Conservation (phyloP, 2,329 filamentous ascomycete species). For the Sclerotinia sclerotiorum region DNA sequence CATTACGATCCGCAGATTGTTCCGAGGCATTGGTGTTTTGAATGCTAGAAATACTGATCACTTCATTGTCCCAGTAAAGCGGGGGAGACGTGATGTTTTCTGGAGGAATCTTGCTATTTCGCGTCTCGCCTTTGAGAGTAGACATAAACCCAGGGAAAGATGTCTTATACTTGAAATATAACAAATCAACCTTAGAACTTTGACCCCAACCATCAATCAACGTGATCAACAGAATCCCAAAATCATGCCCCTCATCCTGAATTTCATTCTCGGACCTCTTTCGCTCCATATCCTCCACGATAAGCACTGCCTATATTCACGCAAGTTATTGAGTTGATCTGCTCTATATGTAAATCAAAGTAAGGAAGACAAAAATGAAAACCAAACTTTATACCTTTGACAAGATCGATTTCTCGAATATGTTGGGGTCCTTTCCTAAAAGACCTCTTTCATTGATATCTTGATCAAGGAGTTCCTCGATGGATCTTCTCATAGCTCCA, state of each 20-base stretch:
- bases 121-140: slow-evolving; percentile 29
- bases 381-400: background rate
- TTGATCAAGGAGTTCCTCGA: background rate
- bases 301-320: background rate
- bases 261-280: background rate
- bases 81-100: slow-evolving; percentile 1
- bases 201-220: slow-evolving; percentile 18
- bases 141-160: slow-evolving; percentile 26
- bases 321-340: background rate
- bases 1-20: background rate
- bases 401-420: background rate
- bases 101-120: slow-evolving; percentile 29
- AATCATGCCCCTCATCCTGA: background rate
- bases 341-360: background rate
- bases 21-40: background rate
- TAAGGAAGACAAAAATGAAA: background rate
- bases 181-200: background rate
- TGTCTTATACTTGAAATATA: slow-evolving; percentile 26
- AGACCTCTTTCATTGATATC: slow-evolving; percentile 1
- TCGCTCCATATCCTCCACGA: background rate
- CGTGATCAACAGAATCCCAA: background rate
- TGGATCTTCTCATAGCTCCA: background rate
- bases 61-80: background rate
- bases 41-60: background rate
- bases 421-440: background rate